Conservation (phyloP, 176 grass and related monocot genomes). For the Elymus sibiricus region DNA sequence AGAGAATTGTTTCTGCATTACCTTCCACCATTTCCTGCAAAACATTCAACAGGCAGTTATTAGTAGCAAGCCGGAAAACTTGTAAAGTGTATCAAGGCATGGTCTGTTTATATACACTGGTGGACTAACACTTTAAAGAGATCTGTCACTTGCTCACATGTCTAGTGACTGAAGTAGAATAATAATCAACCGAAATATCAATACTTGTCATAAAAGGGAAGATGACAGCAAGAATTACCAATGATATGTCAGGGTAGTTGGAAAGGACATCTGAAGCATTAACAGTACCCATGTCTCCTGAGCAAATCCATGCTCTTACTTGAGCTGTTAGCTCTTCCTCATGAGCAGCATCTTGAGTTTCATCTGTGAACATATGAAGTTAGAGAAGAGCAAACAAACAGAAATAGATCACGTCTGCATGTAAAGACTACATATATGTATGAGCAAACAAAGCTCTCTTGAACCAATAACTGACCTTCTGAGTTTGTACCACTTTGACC, state of each 20-base stretch:
- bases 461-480: conserved; percentile 59
- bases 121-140: neutral
- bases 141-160: neutral
- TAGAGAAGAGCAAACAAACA: conserved; percentile 7
- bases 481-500: conserved; percentile 57
- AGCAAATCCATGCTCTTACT: conserved; percentile 82
- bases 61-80: conserved; percentile 15
- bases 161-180: neutral
- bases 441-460: conserved; percentile 4
- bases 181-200: neutral
- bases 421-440: conserved; percentile 7
- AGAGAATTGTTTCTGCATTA: conserved; percentile 31
- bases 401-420: neutral
- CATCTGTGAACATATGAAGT: conserved; percentile 50
- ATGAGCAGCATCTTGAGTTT: conserved; percentile 89
- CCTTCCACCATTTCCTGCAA: conserved; percentile 88
- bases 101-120: conserved; percentile 9
- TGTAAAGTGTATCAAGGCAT: neutral
- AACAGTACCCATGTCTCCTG: conserved; percentile 42
- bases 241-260: conserved; percentile 78
- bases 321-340: conserved; percentile 62
- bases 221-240: conserved; percentile 33
- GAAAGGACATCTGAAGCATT: conserved; percentile 71
- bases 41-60: conserved; percentile 25
- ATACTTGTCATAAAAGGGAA: conserved; percentile 11